phyloP scores from a whole-genome alignment of 495 filamentous ascomycete species.

The Chaetomidium leptoderma region DNA sequence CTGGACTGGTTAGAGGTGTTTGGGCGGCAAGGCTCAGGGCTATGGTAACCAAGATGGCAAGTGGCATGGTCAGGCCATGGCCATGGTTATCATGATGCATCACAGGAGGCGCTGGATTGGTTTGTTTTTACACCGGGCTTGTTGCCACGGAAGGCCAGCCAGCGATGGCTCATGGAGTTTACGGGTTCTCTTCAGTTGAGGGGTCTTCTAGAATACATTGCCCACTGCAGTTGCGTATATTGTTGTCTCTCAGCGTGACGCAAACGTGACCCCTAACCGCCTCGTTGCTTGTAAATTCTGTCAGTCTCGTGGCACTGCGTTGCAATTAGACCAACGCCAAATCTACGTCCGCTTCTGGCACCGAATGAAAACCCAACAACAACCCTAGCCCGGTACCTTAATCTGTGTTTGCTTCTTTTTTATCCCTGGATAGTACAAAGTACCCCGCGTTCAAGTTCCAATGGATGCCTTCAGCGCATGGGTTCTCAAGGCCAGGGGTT shows the following conservation, averaged over 20 bases:
- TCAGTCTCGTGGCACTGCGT: background rate
- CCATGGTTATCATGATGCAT: too few species aligned
- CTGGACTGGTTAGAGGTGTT: constrained; percentile 12
- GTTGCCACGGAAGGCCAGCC: background rate
- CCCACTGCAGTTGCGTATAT: too few species aligned
- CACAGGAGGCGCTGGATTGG: constrained; percentile 6
- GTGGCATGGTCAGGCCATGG: background rate
- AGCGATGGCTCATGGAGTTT: background rate
- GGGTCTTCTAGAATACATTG: constrained; percentile 3
- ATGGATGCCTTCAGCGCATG: too few species aligned
- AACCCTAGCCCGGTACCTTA: too few species aligned
- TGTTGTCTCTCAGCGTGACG: too few species aligned
- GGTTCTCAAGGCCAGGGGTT: too few species aligned
- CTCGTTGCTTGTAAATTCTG: background rate
- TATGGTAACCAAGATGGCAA: background rate
- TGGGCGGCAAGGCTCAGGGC: background rate
- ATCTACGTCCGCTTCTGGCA: too few species aligned
- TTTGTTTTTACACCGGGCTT: background rate
- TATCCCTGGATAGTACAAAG: too few species aligned
- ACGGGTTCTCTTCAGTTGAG: background rate
- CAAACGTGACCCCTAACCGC: too few species aligned
- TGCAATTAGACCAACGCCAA: background rate
- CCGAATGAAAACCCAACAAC: too few species aligned
- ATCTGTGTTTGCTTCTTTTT: too few species aligned
- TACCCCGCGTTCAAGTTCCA: too few species aligned